Base-by-base conservation (phyloP, 352 stramenopile genomes). In the Pythium phragmitis region DNA sequence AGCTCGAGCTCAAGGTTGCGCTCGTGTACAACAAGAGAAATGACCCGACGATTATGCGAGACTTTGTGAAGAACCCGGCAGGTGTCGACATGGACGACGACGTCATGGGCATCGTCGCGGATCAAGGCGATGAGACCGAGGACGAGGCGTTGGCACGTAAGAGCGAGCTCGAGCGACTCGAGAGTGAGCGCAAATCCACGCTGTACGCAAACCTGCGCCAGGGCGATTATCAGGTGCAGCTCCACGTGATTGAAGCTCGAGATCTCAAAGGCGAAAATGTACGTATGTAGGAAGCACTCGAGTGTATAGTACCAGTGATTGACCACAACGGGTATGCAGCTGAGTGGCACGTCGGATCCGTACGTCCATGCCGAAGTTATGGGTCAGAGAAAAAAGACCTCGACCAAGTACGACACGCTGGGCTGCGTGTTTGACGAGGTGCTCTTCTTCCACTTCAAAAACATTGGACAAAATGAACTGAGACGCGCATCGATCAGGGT, bases 381-480 rank as follows among this genome's bases (percentile, higher is more conserved):
- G 51, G 81, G 74, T 0, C 34, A 69, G 5, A 79, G 79, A 43
- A 90, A 94, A 59, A 95, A 88, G 57, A 89, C 85, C 7, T 87
- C 88, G 8, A 92, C 79, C 12, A 93, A 91, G 51, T 85, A 82
- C 51, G 73, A 89, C 26, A 93, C 87, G 9, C 75, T 96, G 23
- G 85, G 77, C 1, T 94, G 82, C 33, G 89, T 97, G 1, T 98
- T 97, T 63, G 92, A 98, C 50, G 89, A 98, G 62, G 80, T 90
- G 7, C 65, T 97, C 19, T 96, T 97, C 49, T 96, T 97, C 55
- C 82, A 96, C 49, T 91, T 97, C 42, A 65, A 78, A 6, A 88
- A 97, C 65, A 91, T 94, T 55, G 82, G 80, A 2, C 77, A 77
- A 1, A 79, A 88, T 8, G 84, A 91, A 30, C 69, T 93, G 9